A percentile compares a stretch with the other conserved stretches of the same genome.
Evolutionary conservation across 345 rosid species (phyloP).

Genomic region (Lepidium didymum): DNA sequence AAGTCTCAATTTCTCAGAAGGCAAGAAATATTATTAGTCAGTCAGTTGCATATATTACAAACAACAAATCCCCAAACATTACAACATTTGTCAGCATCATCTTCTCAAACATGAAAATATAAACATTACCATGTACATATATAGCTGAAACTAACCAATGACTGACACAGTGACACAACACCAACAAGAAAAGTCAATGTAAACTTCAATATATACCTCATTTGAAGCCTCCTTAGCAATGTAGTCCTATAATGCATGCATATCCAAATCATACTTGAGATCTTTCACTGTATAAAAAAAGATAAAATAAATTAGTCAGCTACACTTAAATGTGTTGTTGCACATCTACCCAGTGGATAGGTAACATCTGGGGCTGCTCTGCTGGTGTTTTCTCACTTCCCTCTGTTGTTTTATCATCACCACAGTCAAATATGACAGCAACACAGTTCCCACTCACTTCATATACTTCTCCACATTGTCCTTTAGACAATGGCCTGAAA

Average conservation of each 20-base stretch:
- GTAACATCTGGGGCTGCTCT: constrained; percentile 42
- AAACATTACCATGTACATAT: not conserved
- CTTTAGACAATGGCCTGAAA: constrained; percentile 63
- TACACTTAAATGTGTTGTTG: too few relatives aligned
- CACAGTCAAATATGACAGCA: constrained; percentile 65
- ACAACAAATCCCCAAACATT: not conserved
- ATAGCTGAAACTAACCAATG: not conserved
- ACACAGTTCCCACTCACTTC: constrained; percentile 72
- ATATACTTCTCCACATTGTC: constrained; percentile 85
- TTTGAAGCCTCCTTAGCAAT: constrained; percentile 79
- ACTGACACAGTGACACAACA: too few relatives aligned
- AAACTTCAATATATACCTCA: constrained; percentile 49
- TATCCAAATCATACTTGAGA: constrained; percentile 65
- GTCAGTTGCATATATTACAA: constrained; percentile 18
- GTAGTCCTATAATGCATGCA: constrained; percentile 67
- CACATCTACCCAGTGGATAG: constrained; percentile 57
- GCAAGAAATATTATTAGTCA: not conserved
- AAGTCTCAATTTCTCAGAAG: too few relatives aligned
- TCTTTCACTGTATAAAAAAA: constrained; percentile 51
- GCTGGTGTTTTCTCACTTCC: constrained; percentile 35
- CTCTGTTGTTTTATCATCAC: constrained; percentile 31
- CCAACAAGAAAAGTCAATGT: not conserved
- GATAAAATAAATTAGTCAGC: constrained; percentile 3
- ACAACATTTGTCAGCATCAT: not conserved
- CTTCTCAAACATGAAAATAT: not conserved